These are phyloP conservation scores for Colletotrichum lindemuthianum DNA, from an alignment of 2,329 filamentous ascomycete species.

Conservation along the genomic window DNA sequence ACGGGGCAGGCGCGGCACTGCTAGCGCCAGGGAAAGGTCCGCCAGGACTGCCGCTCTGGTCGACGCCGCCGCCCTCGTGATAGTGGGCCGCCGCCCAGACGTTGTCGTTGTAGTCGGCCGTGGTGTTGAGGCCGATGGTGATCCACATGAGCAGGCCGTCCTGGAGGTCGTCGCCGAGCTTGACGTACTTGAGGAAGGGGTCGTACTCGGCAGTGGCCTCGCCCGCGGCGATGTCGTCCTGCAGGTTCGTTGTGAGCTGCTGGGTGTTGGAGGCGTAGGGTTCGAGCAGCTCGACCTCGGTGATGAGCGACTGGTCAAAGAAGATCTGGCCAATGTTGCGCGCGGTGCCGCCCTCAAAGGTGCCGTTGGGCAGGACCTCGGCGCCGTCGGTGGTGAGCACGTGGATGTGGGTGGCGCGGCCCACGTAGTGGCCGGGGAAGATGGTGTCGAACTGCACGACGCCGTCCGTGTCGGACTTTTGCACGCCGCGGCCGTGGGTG, in stretches of 20 bases:
- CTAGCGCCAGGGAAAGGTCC: neutral
- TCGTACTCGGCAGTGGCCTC: constrained; percentile 56
- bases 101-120: constrained; percentile 34
- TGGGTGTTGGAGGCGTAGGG: constrained; percentile 61
- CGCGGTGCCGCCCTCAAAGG: constrained; percentile 44
- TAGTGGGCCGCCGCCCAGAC: constrained; percentile 29
- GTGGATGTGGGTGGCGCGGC: constrained; percentile 60
- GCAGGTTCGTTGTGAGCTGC: constrained; percentile 58
- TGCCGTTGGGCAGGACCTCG: constrained; percentile 45
- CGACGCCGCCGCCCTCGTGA: constrained; percentile 30
- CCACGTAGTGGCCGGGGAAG: constrained; percentile 57
- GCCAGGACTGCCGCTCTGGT: constrained; percentile 20
- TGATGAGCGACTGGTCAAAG: constrained; percentile 30
- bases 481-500: constrained; percentile 30
- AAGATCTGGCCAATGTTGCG: constrained; percentile 43
- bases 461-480: constrained; percentile 38
- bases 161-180: constrained; percentile 61
- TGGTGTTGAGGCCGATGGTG: constrained; percentile 58
- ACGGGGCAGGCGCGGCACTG: too few relatives aligned
- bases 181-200: constrained; percentile 67
- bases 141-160: constrained; percentile 68
- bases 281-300: constrained; percentile 55
- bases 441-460: constrained; percentile 52
- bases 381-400: constrained; percentile 51
- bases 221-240: constrained; percentile 55